These are phyloP conservation scores for Echinosophora koreensis DNA, from an alignment of 306 rosid species.

Conservation along the genomic window DNA sequence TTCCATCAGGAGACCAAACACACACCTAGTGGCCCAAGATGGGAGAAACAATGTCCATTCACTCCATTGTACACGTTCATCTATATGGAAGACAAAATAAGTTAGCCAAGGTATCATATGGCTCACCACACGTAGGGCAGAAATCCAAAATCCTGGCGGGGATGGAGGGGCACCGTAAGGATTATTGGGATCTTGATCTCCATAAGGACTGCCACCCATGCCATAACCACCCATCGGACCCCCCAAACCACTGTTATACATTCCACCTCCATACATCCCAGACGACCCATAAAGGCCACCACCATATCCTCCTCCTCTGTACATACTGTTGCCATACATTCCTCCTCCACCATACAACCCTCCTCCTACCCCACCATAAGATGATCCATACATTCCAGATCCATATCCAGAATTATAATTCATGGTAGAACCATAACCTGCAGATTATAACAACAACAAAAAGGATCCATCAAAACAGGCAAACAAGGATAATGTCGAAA, in stretches of 20 bases:
- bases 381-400: constrained; percentile 72
- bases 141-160: constrained; percentile 96
- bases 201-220: constrained; percentile 93
- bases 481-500: constrained; percentile 17
- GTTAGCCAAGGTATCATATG: constrained; percentile 31
- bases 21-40: constrained; percentile 23
- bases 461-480: constrained; percentile 26
- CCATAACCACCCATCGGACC: constrained; percentile 91
- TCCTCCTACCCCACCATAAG: constrained; percentile 69
- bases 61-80: constrained; percentile 31
- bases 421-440: constrained; percentile 80
- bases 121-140: constrained; percentile 86
- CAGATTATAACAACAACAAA: constrained; percentile 3
- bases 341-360: constrained; percentile 73
- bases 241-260: constrained; percentile 83
- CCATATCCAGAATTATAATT: constrained; percentile 72
- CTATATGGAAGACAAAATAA: constrained; percentile 27
- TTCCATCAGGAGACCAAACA: too few relatives aligned
- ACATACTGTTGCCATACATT: constrained; percentile 83
- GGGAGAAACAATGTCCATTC: not conserved
- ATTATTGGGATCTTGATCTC: constrained; percentile 93
- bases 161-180: constrained; percentile 89
- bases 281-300: constrained; percentile 87
- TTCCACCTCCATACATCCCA: constrained; percentile 93
- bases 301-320: constrained; percentile 77